Conservation (phyloP, 306 rosid species). For the Urtica urens region DNA sequence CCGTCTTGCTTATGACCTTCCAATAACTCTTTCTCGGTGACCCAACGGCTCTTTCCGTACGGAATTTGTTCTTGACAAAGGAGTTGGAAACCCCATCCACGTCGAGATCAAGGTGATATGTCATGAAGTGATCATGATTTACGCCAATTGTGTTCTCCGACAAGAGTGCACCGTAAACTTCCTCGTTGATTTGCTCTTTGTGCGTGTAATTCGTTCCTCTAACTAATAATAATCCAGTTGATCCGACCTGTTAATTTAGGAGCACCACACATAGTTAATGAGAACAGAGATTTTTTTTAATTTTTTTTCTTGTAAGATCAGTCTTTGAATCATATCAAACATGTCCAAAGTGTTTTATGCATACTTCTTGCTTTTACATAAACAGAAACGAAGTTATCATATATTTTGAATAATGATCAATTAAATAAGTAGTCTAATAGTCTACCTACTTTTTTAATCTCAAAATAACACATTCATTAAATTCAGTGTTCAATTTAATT, state of each 20-base stretch:
- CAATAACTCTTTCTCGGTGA: conserved; percentile 47
- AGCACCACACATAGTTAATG: not conserved
- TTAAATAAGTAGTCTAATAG: too few species aligned
- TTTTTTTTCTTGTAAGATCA: too few species aligned
- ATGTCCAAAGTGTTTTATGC: too few species aligned
- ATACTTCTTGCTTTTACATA: too few species aligned
- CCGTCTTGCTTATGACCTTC: conserved; percentile 20
- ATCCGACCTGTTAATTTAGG: conserved; percentile 21
- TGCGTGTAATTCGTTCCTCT: conserved; percentile 24
- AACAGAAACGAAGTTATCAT: too few species aligned
- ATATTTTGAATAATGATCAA: too few species aligned
- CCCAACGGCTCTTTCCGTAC: conserved; percentile 8
- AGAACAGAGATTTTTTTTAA: too few species aligned
- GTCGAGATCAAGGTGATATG: conserved; percentile 42
- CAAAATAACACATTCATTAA: too few species aligned
- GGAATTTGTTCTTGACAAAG: conserved; percentile 27
- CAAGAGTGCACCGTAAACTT: conserved; percentile 31
- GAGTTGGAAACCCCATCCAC: conserved; percentile 43
- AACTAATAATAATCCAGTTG: conserved; percentile 32
- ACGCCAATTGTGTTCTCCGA: conserved; percentile 35
- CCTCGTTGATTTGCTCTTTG: conserved; percentile 23
- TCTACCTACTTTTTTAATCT: too few species aligned
- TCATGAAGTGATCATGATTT: conserved; percentile 42
- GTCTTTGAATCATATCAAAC: too few species aligned
- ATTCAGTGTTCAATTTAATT: too few species aligned